Evolutionary conservation across 805 yeast genomes (phyloP).

Genomic region (Ogataea haglerorum): DNA sequence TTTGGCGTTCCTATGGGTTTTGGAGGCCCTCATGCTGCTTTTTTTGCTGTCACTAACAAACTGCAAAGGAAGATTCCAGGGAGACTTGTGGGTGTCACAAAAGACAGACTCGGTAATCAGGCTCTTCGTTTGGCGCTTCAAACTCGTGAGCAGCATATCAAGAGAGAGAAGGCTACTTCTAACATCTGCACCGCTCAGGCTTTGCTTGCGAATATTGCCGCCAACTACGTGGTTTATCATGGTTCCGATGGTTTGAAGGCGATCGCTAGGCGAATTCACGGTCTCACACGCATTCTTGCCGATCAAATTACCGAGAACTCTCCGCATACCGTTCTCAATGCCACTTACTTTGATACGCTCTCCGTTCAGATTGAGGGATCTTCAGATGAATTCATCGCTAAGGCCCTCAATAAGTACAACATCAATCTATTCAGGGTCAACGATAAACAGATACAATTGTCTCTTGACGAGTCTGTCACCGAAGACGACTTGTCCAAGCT

Average conservation of each 20-base stretch:
- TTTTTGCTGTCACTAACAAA: constrained; percentile 80
- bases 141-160: constrained; percentile 97
- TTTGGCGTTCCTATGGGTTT: constrained; percentile 97
- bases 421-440: constrained; percentile 75
- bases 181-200: constrained; percentile 99
- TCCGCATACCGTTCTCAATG: constrained; percentile 51
- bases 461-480: constrained; percentile 87
- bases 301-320: constrained; percentile 40
- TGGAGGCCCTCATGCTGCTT: constrained; percentile 99
- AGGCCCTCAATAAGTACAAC: constrained; percentile 58
- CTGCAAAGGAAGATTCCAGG: constrained; percentile 95
- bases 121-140: constrained; percentile 92
- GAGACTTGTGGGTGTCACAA: constrained; percentile 87
- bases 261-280: constrained; percentile 75
- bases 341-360: constrained; percentile 83
- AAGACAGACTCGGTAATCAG: constrained; percentile 85
- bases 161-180: constrained; percentile 96
- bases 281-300: constrained; percentile 72
- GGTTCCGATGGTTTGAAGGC: constrained; percentile 82
- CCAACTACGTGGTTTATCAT: constrained; percentile 94
- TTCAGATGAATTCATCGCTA: constrained; percentile 53
- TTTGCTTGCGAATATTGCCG: constrained; percentile 88
- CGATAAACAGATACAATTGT: constrained; percentile 61
- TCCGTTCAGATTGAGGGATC: constrained; percentile 54
- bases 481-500: constrained; percentile 56